These are phyloP conservation scores for Naematelia aurantialba DNA, from an alignment of 768 basidiomycete genomes.

Conservation along the genomic window DNA sequence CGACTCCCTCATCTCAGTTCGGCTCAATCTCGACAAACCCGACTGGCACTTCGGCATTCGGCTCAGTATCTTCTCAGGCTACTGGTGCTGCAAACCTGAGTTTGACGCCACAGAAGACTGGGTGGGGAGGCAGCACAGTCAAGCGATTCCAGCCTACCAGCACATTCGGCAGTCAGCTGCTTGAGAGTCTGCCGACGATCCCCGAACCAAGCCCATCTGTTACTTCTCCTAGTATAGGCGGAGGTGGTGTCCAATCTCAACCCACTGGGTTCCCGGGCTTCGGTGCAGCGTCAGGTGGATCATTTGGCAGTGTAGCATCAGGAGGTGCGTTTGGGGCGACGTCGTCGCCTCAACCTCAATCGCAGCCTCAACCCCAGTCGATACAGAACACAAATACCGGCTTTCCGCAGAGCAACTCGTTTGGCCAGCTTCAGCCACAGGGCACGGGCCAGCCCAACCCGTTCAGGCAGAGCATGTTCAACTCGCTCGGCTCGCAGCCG, in stretches of 20 bases:
- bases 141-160: constrained; percentile 80
- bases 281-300: background rate
- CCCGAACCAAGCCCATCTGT: constrained; percentile 50
- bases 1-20: constrained; percentile 13
- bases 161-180: constrained; percentile 69
- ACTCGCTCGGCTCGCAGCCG: background rate
- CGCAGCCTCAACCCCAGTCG: background rate
- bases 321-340: constrained; percentile 1
- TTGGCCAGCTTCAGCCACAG: constrained; percentile 15
- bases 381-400: background rate
- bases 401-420: background rate
- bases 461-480: constrained; percentile 21
- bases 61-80: constrained; percentile 52
- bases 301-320: constrained; percentile 2
- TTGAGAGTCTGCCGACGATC: constrained; percentile 72
- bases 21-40: background rate
- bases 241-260: constrained; percentile 15
- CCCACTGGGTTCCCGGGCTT: constrained; percentile 30
- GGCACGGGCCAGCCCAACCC: constrained; percentile 20
- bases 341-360: background rate
- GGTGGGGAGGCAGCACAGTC: constrained; percentile 57
- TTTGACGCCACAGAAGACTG: constrained; percentile 56
- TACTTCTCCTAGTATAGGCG: background rate
- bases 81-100: constrained; percentile 40
- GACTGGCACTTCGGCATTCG: constrained; percentile 55